These are phyloP conservation scores for Suillus fuscotomentosus DNA, from an alignment of 768 basidiomycete species.

Conservation along the genomic window DNA sequence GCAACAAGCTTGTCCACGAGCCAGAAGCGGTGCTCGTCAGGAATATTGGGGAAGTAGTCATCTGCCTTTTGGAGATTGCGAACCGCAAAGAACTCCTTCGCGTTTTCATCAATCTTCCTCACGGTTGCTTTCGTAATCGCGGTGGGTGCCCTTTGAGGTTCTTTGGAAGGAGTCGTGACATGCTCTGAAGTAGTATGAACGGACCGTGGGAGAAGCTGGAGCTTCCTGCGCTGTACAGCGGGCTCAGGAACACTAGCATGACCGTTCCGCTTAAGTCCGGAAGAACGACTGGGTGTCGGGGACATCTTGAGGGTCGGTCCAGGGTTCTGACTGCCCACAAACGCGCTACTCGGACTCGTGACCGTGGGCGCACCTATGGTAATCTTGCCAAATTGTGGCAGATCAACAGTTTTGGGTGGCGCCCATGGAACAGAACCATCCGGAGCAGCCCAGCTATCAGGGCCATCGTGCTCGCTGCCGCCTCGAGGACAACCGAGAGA, in stretches of 20 bases:
- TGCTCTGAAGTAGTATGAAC: conserved; percentile 53
- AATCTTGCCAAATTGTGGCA: conserved; percentile 89
- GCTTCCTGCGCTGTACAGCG: conserved; percentile 57
- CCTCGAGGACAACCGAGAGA: conserved; percentile 90
- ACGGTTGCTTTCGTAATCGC: conserved; percentile 68
- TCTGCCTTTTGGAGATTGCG: conserved; percentile 87
- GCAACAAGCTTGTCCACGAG: conserved; percentile 78
- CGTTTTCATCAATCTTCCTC: conserved; percentile 76
- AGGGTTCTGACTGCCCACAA: conserved; percentile 59
- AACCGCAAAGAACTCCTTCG: conserved; percentile 84
- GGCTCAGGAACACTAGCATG: conserved; percentile 45
- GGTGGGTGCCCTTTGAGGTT: conserved; percentile 35
- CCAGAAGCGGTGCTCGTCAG: conserved; percentile 55
- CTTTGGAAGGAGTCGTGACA: conserved; percentile 45
- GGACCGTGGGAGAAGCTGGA: conserved; percentile 79
- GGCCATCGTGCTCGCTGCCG: conserved; percentile 72
- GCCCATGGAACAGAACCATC: too few relatives aligned
- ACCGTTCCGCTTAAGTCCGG: neutral
- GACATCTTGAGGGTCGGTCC: conserved; percentile 54
- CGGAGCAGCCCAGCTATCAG: conserved; percentile 72
- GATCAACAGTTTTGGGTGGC: too few relatives aligned
- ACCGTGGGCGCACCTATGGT: conserved; percentile 60
- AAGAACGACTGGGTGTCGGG: conserved; percentile 50
- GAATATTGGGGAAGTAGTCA: conserved; percentile 76
- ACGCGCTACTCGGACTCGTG: conserved; percentile 86